These are phyloP conservation scores for Maudiozyma saulgeensis DNA, from an alignment of 805 yeast genomes.

Conservation along the genomic window DNA sequence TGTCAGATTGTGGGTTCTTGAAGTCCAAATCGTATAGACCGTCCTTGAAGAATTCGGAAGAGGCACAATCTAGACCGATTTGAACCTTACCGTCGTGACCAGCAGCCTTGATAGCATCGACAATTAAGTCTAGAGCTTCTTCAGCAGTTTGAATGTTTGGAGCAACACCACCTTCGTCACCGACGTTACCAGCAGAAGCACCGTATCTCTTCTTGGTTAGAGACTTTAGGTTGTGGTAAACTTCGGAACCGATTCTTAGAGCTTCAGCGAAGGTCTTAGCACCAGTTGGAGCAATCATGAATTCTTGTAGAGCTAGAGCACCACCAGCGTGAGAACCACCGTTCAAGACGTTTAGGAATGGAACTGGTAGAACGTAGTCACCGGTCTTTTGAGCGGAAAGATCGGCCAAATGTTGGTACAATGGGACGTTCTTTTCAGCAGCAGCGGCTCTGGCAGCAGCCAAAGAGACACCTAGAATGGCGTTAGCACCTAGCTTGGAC, in stretches of 20 bases:
- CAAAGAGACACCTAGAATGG: conserved; percentile 94
- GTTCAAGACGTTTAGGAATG: conserved; percentile 97
- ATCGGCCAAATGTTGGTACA: conserved; percentile 84
- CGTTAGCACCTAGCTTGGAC: conserved; percentile 96
- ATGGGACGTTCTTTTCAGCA: conserved; percentile 87
- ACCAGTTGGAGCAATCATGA: conserved; percentile 95
- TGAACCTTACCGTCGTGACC: conserved; percentile 90
- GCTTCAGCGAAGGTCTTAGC: conserved; percentile 91
- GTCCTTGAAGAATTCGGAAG: conserved; percentile 95
- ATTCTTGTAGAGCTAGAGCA: conserved; percentile 97
- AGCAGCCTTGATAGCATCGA: conserved; percentile 80
- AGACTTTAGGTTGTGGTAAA: conserved; percentile 92
- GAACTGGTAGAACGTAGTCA: conserved; percentile 95
- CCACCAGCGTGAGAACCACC: conserved; percentile 99
- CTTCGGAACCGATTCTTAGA: conserved; percentile 93
- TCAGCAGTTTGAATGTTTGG: conserved; percentile 92
- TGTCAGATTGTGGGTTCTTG: conserved; percentile 92
- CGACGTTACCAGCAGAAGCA: conserved; percentile 97
- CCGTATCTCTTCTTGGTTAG: conserved; percentile 93
- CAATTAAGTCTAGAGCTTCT: conserved; percentile 94
- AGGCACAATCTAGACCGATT: conserved; percentile 94
- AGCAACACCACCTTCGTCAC: conserved; percentile 99
- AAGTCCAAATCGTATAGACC: conserved; percentile 96
- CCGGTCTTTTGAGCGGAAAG: conserved; percentile 57
- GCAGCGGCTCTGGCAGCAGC: conserved; percentile 98